Evolutionary conservation across 129 eudicot genomes (phyloP).

Genomic region (Mikania micrantha): DNA sequence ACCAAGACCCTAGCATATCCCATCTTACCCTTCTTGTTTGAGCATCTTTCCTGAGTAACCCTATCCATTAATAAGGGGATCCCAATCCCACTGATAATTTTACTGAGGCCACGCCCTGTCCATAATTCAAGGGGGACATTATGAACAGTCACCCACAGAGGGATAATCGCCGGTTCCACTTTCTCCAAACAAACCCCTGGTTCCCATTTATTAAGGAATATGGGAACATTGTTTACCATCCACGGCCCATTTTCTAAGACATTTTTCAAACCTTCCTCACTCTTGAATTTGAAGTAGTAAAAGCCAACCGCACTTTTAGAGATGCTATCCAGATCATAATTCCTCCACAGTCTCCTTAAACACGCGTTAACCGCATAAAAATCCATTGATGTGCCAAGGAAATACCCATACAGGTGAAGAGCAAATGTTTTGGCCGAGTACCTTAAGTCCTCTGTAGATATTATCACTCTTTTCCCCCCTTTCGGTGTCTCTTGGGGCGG

Average conservation of each 20-base stretch:
- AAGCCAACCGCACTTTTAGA: not conserved
- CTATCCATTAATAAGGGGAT: not conserved
- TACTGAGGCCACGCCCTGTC: not conserved
- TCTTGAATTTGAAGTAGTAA: not conserved
- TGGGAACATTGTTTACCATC: not conserved
- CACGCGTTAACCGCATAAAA: not conserved
- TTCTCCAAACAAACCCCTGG: not conserved
- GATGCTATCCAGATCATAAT: not conserved
- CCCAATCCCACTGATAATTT: not conserved
- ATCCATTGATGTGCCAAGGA: not conserved
- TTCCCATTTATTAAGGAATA: not conserved
- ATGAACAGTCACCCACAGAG: not conserved
- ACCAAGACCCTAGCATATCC: not conserved
- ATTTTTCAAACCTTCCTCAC: not conserved
- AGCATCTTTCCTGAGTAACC: not conserved
- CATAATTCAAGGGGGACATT: not conserved
- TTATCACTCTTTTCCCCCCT: not conserved
- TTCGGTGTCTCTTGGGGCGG: not conserved
- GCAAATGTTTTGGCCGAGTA: not conserved
- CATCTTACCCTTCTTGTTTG: not conserved
- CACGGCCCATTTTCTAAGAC: not conserved
- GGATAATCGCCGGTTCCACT: not conserved
- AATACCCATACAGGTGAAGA: not conserved
- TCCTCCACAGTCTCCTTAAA: not conserved
- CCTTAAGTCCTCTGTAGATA: not conserved